Base-by-base conservation (phyloP, 208 protist genomes). In the Trypanosoma rangeli region DNA sequence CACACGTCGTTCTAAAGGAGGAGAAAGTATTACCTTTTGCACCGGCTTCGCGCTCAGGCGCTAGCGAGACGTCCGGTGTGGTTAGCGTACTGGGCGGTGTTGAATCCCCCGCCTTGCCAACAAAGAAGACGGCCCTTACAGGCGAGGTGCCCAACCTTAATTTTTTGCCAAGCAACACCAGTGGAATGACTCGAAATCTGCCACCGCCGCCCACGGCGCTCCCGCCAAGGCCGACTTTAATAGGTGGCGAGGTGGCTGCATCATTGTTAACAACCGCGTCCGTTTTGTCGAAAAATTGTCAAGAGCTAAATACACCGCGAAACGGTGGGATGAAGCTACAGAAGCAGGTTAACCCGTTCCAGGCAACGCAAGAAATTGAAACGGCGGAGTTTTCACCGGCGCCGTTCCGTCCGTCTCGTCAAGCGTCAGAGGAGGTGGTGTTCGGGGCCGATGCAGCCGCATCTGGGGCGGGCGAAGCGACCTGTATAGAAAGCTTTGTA, bases 351-450 rank as follows among this genome's bases (percentile, higher is more conserved):
- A 28, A n/a, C 29, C 0, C 42, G 28, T 22, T 31, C 20, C 24
- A 31, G 39, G 33, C n/a, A 13, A 52, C 16, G 50, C 60, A 10
- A 61, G 22, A 0, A 24, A 61, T 16, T 35, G 24, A 50, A 35
- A 53, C 59, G 5, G 42, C 26, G 22, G 67, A 69, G 31, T 28
- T 37, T 49, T 69, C 64, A 42, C 64, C 64, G 18, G 64, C 64
- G 8, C 64, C 64, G 44, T 37, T 62, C 35, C 64, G 53, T 29
- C 64, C 64, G 0, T 69, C 64, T 10, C 54, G 53, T 35, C 53
- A 60, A 20, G 35, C 10, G 12, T 69, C 64, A 29, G 53, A 69
- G 42, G 63, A 59, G 24, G 54, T 26, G 4, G 1, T 16, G 4
- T 69, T 54, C 4, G 29, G 13, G 7, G 15, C 16, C 29, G 53